Percentiles rank a stretch among this genome's conserved stretches.
Conservation (phyloP, 257 asterid genomes). For the Solanum bulbocastanum region DNA sequence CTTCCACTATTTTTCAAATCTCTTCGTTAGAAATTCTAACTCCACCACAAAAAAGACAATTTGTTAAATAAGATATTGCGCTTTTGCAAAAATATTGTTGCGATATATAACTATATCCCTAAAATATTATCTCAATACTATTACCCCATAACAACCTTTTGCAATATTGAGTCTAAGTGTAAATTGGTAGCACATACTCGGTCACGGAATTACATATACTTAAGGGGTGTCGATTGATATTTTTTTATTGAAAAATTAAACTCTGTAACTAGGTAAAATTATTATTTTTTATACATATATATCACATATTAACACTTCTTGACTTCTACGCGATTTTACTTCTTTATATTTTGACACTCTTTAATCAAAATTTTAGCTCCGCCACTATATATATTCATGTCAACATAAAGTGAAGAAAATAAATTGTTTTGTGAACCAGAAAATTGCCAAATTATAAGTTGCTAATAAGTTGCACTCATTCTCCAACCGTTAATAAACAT, state of each 20-base stretch:
- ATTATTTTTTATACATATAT: no score
- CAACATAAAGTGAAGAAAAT: background rate
- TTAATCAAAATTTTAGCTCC: no score
- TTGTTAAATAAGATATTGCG: background rate
- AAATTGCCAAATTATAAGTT: background rate
- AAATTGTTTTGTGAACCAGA: background rate
- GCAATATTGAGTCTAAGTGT: no score
- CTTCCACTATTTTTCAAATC: no score
- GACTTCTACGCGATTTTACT: background rate
- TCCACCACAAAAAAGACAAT: background rate
- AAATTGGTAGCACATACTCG: background rate
- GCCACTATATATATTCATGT: background rate
- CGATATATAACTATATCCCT: no score
- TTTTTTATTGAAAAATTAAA: no score
- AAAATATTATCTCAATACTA: no score
- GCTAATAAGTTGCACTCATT: constrained; percentile 4
- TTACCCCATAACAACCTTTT: no score
- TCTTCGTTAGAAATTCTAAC: background rate
- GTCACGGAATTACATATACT: background rate
- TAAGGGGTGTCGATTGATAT: background rate
- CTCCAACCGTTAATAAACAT: constrained; percentile 6
- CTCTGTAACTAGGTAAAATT: no score
- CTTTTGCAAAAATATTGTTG: background rate
- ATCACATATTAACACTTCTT: no score
- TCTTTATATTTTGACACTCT: no score